Conservation (phyloP, 768 basidiomycete species). For the Auricularia sp. region DNA sequence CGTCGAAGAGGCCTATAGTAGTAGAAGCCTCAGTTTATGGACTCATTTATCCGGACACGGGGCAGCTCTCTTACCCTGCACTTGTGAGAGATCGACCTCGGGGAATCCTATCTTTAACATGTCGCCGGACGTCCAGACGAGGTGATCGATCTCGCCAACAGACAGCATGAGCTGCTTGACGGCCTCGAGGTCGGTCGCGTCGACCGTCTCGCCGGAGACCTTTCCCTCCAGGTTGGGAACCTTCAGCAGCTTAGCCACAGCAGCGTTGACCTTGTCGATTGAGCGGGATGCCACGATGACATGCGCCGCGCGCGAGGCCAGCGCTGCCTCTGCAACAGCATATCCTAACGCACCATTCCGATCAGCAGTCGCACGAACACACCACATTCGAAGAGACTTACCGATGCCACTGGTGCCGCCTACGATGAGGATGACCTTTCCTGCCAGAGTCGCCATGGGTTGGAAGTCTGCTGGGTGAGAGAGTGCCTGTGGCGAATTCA, state of each 20-base stretch:
- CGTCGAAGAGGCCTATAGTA: constrained; percentile 5
- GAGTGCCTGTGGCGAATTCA: too few species aligned
- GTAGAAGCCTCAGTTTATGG: background rate
- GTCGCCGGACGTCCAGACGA: constrained; percentile 9
- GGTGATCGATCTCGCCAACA: constrained; percentile 11
- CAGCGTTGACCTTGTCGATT: background rate
- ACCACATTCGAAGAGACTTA: background rate
- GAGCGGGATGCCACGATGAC: background rate
- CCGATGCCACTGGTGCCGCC: constrained; percentile 4
- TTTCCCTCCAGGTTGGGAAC: background rate
- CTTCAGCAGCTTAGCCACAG: constrained; percentile 2
- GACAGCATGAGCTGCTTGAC: constrained; percentile 4
- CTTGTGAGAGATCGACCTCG: background rate
- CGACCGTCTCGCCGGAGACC: constrained; percentile 4
- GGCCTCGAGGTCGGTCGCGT: background rate
- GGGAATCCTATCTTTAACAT: background rate
- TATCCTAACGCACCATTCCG: constrained; percentile 6
- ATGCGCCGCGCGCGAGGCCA: constrained; percentile 5
- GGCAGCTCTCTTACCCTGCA: background rate
- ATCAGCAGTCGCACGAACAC: constrained; percentile 3
- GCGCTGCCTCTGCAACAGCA: constrained; percentile 6
- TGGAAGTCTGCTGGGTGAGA: too few species aligned
- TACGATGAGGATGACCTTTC: constrained; percentile 4
- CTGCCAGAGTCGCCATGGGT: background rate
- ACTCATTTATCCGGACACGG: background rate